Conservation (phyloP, 108 stramenopile genomes). For the Parietichytrium sp. region DNA sequence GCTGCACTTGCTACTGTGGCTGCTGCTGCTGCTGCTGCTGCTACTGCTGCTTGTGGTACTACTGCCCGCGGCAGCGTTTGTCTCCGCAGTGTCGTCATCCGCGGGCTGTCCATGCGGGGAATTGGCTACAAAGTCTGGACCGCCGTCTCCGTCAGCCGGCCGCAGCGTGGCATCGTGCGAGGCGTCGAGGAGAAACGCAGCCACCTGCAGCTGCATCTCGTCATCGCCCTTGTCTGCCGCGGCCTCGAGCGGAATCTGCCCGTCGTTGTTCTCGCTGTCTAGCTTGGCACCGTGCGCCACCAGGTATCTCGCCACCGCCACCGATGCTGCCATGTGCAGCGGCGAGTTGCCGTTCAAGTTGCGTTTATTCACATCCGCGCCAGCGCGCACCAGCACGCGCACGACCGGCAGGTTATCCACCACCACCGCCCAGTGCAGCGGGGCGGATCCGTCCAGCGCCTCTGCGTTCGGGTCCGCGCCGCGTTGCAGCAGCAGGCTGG, state of each 20-base stretch:
- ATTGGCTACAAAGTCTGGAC: too few species aligned
- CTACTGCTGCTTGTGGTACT: neutral
- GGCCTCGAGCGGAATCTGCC: conserved; percentile 27
- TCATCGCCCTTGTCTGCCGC: neutral
- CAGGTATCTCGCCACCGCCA: neutral
- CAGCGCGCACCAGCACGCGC: neutral
- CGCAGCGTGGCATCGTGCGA: neutral
- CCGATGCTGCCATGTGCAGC: conserved; percentile 5
- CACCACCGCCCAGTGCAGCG: conserved; percentile 25
- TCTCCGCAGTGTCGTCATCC: too few species aligned
- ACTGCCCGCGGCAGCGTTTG: neutral
- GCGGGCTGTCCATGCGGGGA: too few species aligned
- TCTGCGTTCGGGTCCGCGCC: neutral
- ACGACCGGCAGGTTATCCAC: neutral
- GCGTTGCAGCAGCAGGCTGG: neutral
- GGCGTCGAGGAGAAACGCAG: neutral
- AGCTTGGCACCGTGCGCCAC: neutral
- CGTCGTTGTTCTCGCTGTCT: neutral
- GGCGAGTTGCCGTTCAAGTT: conserved; percentile 1
- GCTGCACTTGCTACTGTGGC: too few species aligned
- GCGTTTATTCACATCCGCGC: neutral
- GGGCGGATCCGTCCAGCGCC: neutral
- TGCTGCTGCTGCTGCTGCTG: neutral
- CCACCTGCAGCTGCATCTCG: conserved; percentile 1
- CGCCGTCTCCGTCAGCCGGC: neutral